Conservation (phyloP, 768 basidiomycete species). For the Leccinum imitatum region DNA sequence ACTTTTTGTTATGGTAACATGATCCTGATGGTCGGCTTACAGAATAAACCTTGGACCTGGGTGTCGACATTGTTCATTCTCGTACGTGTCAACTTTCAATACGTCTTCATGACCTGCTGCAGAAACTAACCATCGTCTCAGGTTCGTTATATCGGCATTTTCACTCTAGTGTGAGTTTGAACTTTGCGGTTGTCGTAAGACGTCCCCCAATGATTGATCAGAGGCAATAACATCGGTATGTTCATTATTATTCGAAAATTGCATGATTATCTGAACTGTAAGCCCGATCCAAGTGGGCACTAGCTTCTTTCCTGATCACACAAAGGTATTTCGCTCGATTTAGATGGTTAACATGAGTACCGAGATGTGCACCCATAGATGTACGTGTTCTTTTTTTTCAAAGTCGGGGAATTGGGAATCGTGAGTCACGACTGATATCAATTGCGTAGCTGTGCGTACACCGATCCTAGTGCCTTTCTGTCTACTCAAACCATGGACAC, state of each 20-base stretch:
- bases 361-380: background rate
- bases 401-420: no score
- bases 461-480: background rate
- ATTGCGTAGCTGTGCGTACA: constrained; percentile 1
- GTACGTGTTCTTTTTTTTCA: constrained; percentile 3
- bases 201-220: background rate
- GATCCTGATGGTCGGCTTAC: background rate
- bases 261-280: background rate
- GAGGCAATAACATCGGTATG: background rate
- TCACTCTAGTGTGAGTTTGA: background rate
- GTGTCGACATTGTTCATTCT: constrained; percentile 11
- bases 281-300: background rate
- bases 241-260: background rate
- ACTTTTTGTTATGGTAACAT: background rate
- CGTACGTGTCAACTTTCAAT: background rate
- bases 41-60: constrained; percentile 11
- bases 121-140: background rate
- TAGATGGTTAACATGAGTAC: background rate
- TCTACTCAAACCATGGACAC: background rate
- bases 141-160: constrained; percentile 12
- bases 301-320: background rate
- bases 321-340: background rate
- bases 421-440: background rate
- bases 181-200: background rate
- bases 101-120: background rate